phyloP scores from a whole-genome alignment of 805 yeast species.

The Ascoidea asiatica region DNA sequence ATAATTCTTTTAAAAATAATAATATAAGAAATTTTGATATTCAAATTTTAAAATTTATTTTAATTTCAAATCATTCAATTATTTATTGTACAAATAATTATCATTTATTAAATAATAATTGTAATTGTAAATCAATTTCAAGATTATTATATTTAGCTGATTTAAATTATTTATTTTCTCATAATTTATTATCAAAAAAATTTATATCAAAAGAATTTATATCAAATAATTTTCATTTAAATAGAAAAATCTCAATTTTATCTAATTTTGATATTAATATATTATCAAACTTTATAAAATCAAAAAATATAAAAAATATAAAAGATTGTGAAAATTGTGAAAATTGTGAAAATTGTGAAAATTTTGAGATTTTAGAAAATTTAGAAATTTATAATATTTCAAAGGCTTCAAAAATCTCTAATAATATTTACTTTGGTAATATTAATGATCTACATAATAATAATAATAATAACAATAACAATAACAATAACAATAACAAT shows the following conservation, averaged over 20 bases:
- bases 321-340: background rate
- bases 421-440: constrained; percentile 4
- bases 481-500: constrained; percentile 1
- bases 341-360: background rate
- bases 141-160: background rate
- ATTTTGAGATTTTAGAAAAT: background rate
- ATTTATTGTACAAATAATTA: background rate
- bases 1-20: background rate
- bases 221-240: background rate
- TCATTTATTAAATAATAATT: background rate
- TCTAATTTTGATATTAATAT: background rate
- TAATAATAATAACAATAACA: background rate
- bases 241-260: background rate
- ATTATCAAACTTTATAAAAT: background rate
- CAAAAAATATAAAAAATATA: background rate
- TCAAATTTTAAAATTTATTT: background rate
- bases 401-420: background rate
- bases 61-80: background rate
- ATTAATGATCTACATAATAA: background rate
- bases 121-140: background rate
- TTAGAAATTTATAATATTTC: background rate
- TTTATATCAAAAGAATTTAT: background rate
- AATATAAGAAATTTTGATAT: background rate
- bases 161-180: too few species aligned
- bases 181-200: too few species aligned